Evolutionary conservation across 2,329 filamentous ascomycete species (phyloP).

Genomic region (Coniochaeta sp.): DNA sequence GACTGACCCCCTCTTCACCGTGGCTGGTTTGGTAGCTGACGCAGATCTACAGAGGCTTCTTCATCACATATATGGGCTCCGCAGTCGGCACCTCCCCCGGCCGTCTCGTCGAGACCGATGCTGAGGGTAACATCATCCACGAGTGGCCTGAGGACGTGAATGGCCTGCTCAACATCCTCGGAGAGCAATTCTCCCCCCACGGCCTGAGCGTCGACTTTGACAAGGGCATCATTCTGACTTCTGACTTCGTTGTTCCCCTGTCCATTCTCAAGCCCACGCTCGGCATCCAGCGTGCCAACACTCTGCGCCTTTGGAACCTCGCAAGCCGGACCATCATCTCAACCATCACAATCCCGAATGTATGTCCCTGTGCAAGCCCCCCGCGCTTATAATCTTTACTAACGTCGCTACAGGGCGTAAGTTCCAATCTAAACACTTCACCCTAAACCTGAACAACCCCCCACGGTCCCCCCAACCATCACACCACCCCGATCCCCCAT

Average conservation of each 20-base stretch:
- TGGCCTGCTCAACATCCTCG: conserved; percentile 47
- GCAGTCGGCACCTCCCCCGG: conserved; percentile 51
- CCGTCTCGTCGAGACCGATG: conserved; percentile 53
- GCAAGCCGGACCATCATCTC: conserved; percentile 44
- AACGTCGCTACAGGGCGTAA: too few relatives aligned
- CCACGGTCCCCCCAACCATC: too few relatives aligned
- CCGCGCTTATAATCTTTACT: too few relatives aligned
- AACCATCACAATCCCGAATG: conserved; percentile 53
- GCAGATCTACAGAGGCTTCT: conserved; percentile 35
- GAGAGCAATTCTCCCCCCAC: conserved; percentile 54
- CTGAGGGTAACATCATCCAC: conserved; percentile 51
- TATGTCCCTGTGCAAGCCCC: too few relatives aligned
- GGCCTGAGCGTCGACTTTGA: conserved; percentile 51
- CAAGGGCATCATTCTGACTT: conserved; percentile 50
- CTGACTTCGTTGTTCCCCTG: conserved; percentile 56
- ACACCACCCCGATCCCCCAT: conserved; percentile 9
- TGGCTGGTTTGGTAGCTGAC: neutral
- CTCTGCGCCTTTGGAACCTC: conserved; percentile 53
- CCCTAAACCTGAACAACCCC: too few relatives aligned
- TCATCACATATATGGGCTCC: conserved; percentile 56
- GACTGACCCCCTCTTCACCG: neutral
- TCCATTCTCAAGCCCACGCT: conserved; percentile 51
- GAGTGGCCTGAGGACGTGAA: conserved; percentile 53
- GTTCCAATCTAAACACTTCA: too few relatives aligned
- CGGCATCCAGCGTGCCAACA: conserved; percentile 47